Evolutionary conservation across 192 early-diverging fungal genomes (phyloP).

Genomic region (Linnemannia zychae): DNA sequence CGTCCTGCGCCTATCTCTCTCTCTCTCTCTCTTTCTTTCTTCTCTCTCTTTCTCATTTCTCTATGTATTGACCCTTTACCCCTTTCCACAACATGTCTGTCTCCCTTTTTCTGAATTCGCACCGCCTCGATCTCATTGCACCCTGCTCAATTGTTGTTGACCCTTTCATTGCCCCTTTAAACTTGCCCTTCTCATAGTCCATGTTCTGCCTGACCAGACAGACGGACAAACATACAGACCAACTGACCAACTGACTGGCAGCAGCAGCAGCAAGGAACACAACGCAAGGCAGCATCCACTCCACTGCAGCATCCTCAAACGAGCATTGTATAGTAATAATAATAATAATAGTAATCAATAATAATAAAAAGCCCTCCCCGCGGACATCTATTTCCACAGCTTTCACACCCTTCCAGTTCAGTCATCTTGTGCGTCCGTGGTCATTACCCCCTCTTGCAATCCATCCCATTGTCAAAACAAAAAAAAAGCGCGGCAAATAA

Average conservation of each 20-base stretch:
- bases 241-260: neutral
- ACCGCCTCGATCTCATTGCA: neutral
- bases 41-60: neutral
- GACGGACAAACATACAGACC: conserved; percentile 4
- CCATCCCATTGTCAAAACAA: neutral
- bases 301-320: too few species aligned
- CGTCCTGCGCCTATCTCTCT: neutral
- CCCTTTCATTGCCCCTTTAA: neutral
- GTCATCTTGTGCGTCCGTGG: neutral
- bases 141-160: neutral
- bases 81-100: neutral
- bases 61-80: neutral
- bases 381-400: neutral
- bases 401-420: too few species aligned
- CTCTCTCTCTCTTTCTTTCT: neutral
- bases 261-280: neutral
- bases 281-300: too few species aligned
- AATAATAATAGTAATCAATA: neutral
- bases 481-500: conserved; percentile 3
- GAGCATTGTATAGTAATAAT: neutral
- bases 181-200: neutral
- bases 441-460: neutral
- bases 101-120: neutral
- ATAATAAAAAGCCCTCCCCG: neutral
- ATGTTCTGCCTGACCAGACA: neutral